Evolutionary conservation across 2,329 filamentous ascomycete genomes (phyloP).

Genomic region (Botryotinia convoluta): DNA sequence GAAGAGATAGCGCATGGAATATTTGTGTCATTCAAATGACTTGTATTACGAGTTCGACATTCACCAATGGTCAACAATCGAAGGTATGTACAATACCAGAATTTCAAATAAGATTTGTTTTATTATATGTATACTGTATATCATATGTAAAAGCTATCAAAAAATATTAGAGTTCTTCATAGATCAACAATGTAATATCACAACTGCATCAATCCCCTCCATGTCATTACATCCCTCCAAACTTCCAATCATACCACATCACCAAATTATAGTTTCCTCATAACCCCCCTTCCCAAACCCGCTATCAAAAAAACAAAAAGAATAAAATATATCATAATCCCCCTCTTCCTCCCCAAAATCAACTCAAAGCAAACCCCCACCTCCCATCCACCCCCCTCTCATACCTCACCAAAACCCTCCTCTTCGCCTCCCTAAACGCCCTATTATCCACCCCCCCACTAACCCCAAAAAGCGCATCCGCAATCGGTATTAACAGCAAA

Average conservation of each 20-base stretch:
- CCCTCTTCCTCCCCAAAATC: neutral
- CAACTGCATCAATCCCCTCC: neutral
- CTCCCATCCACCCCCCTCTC: slow-evolving; percentile 28
- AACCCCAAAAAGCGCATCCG: slow-evolving; percentile 33
- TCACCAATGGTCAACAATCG: too few species aligned
- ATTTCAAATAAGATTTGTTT: neutral
- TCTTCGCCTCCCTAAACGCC: slow-evolving; percentile 30
- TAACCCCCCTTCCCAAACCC: too few species aligned
- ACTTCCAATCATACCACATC: neutral
- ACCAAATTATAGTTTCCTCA: too few species aligned
- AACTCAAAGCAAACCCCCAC: slow-evolving; percentile 28
- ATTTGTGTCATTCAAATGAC: neutral
- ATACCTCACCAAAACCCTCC: slow-evolving; percentile 30
- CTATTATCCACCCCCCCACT: slow-evolving; percentile 29
- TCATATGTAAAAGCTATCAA: neutral
- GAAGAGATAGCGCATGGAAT: neutral
- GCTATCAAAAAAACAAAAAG: neutral
- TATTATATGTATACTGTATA: neutral
- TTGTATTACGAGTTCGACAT: neutral
- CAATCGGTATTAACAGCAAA: slow-evolving; percentile 34
- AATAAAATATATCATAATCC: too few species aligned
- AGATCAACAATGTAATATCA: neutral
- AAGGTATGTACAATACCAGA: accelerated
- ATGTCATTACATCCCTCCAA: neutral
- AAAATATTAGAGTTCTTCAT: too few species aligned